Conservation (phyloP, 2,329 filamentous ascomycete genomes). For the Malbranchea zuffiana region DNA sequence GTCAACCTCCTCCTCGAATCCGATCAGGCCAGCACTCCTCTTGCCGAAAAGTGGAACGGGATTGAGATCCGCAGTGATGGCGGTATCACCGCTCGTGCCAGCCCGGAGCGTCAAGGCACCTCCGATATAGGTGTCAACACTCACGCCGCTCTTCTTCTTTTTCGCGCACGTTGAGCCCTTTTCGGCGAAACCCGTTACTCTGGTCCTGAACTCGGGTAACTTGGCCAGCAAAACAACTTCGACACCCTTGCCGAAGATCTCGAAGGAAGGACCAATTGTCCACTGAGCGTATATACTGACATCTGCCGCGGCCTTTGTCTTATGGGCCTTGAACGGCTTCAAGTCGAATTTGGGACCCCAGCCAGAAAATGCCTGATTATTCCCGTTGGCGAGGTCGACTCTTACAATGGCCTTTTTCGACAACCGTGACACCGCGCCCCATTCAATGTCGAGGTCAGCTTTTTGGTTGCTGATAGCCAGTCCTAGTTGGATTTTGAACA, state of each 20-base stretch:
- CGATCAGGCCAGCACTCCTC: not conserved
- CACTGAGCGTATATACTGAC: constrained; percentile 2
- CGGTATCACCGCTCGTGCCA: constrained; percentile 7
- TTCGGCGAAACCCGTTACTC: not conserved
- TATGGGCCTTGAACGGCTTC: not conserved
- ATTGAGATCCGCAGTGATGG: constrained; percentile 5
- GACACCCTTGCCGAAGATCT: constrained; percentile 1
- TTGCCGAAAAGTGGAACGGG: constrained; percentile 1
- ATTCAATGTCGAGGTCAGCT: not conserved
- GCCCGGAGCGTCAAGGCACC: constrained; percentile 7
- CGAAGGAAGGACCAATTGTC: not conserved
- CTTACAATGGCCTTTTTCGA: not conserved
- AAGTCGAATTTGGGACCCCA: constrained; percentile 3
- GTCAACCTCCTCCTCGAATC: not conserved
- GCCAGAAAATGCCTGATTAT: constrained; percentile 1
- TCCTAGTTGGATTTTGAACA: constrained; percentile 4
- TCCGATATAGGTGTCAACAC: constrained; percentile 7
- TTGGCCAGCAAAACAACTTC: constrained; percentile 2
- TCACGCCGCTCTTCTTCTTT: constrained; percentile 1
- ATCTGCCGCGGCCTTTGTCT: too few species aligned
- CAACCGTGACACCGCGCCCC: not conserved
- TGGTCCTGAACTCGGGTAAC: constrained; percentile 2
- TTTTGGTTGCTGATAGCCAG: constrained; percentile 2
- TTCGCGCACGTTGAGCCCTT: constrained; percentile 6
- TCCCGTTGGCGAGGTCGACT: constrained; percentile 1